phyloP scores from a whole-genome alignment of 2,329 filamentous ascomycete species.

The Hortaea werneckii region DNA sequence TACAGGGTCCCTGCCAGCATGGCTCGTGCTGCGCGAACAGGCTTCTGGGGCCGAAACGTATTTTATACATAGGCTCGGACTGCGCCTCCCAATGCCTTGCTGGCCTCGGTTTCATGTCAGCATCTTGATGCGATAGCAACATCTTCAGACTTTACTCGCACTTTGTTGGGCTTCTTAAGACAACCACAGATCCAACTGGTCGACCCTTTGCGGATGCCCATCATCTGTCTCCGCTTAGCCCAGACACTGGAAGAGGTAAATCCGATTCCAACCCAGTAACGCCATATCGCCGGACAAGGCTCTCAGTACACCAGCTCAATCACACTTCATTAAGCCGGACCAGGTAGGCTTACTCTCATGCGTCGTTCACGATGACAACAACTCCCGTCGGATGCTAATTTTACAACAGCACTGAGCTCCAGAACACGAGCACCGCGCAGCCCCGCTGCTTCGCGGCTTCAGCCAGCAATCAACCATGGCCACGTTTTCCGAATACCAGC shows the following conservation, averaged over 20 bases:
- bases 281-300: no score
- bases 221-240: neutral
- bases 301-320: no score
- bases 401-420: no score
- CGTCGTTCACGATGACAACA: neutral
- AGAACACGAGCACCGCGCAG: no score
- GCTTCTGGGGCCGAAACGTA: slow-evolving; percentile 14
- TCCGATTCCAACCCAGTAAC: no score
- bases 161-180: slow-evolving; percentile 5
- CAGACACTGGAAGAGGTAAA: neutral
- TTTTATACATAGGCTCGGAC: slow-evolving; percentile 20
- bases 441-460: slow-evolving; percentile 4
- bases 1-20: slow-evolving; percentile 4
- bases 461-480: slow-evolving; percentile 16
- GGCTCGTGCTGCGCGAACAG: slow-evolving; percentile 16
- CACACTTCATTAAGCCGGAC: no score
- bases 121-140: slow-evolving; percentile 2
- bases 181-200: slow-evolving; percentile 9
- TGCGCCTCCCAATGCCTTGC: slow-evolving; percentile 18
- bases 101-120: slow-evolving; percentile 10
- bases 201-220: neutral
- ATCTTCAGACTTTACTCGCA: neutral
- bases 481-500: slow-evolving; percentile 20
- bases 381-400: neutral
- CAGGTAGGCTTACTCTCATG: neutral